Conservation (phyloP, 306 rosid species). For the Vachellia collinsii region DNA sequence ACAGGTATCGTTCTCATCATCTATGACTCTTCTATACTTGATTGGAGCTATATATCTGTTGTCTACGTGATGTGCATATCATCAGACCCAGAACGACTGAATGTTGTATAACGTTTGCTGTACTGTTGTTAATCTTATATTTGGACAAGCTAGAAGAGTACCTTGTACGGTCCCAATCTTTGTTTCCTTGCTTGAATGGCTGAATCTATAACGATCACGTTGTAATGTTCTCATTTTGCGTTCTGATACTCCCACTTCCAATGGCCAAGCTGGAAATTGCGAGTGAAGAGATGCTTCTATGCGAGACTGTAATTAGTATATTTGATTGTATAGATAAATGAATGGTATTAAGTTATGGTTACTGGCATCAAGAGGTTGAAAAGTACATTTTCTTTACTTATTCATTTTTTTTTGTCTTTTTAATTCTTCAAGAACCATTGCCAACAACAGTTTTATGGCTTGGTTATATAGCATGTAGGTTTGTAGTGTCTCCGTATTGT, state of each 20-base stretch:
- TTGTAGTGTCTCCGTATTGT: too few relatives aligned
- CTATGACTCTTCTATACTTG: constrained; percentile 32
- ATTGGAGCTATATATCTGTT: constrained; percentile 28
- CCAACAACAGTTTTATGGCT: too few relatives aligned
- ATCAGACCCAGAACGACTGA: constrained; percentile 19
- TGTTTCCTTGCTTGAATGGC: constrained; percentile 16
- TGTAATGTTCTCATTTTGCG: constrained; percentile 12
- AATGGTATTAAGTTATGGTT: not conserved
- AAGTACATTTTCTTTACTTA: not conserved
- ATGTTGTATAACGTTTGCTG: constrained; percentile 38
- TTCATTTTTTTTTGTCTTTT: too few relatives aligned
- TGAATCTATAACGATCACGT: constrained; percentile 19
- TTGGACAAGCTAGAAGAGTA: constrained; percentile 28
- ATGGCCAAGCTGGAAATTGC: constrained; percentile 23
- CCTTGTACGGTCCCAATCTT: constrained; percentile 3
- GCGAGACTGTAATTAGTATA: constrained; percentile 15
- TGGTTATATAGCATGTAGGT: too few relatives aligned
- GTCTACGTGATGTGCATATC: constrained; percentile 47
- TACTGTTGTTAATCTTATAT: constrained; percentile 22
- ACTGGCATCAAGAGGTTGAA: not conserved
- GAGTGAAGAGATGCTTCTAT: constrained; percentile 7
- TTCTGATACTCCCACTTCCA: not conserved
- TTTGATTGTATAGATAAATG: not conserved
- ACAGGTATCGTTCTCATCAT: constrained; percentile 43
- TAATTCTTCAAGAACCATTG: too few relatives aligned